Conservation (phyloP, 164 flowering plant species). For the Pachysandra terminalis region DNA sequence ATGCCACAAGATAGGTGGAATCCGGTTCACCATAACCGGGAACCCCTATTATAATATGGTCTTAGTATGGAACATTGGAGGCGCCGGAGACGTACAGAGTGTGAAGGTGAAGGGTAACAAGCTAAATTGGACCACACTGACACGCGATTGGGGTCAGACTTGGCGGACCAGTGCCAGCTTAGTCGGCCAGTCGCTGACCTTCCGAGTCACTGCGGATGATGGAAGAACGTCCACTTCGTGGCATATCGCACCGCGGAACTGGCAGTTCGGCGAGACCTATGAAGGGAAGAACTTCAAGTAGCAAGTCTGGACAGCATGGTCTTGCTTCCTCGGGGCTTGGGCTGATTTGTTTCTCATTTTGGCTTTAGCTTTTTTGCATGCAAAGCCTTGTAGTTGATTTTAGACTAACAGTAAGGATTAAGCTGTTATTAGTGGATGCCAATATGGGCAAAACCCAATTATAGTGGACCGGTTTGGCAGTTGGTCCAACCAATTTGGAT, state of each 20-base stretch:
- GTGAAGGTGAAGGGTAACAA: conserved; percentile 49
- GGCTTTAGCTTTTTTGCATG: too few relatives aligned
- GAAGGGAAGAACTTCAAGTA: conserved; percentile 58
- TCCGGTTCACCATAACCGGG: conserved; percentile 53
- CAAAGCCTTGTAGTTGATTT: too few relatives aligned
- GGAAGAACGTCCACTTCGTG: conserved; percentile 48
- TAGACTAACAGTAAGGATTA: too few relatives aligned
- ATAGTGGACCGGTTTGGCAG: too few relatives aligned
- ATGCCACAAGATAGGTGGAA: conserved; percentile 62
- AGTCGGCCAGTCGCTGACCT: conserved; percentile 46
- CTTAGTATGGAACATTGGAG: conserved; percentile 62
- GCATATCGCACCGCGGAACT: conserved; percentile 47
- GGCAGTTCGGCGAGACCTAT: conserved; percentile 76
- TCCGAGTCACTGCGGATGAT: conserved; percentile 53
- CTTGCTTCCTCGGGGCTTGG: too few relatives aligned
- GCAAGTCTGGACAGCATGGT: background rate
- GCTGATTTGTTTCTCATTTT: too few relatives aligned
- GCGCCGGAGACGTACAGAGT: conserved; percentile 59
- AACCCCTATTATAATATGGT: conserved; percentile 51
- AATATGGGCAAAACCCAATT: too few relatives aligned
- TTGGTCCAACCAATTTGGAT: too few relatives aligned
- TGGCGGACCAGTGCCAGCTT: conserved; percentile 41
- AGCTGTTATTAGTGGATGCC: too few relatives aligned
- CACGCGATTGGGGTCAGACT: conserved; percentile 58
- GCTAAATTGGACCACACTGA: conserved; percentile 43